These are phyloP conservation scores for Pichia membranifaciens DNA, from an alignment of 805 yeast species.

Conservation along the genomic window DNA sequence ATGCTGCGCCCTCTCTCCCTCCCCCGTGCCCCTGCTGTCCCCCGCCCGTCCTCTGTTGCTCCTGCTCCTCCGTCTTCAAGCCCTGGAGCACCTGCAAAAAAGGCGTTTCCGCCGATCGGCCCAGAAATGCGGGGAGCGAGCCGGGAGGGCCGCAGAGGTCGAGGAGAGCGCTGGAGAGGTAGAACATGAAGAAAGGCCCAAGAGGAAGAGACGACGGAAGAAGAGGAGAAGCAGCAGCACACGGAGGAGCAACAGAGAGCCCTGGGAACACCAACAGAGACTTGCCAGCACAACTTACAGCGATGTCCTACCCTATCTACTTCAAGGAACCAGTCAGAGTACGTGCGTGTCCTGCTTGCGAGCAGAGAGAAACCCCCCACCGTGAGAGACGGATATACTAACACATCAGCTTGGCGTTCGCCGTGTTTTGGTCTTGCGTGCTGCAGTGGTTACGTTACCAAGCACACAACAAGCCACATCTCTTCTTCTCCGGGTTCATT, in stretches of 20 bases:
- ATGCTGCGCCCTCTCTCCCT: too few relatives aligned
- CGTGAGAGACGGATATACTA: neutral
- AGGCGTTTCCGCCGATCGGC: conserved; percentile 10
- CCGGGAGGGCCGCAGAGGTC: too few relatives aligned
- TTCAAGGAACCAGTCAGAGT: conserved; percentile 53
- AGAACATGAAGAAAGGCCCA: neutral
- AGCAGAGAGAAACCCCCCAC: too few relatives aligned
- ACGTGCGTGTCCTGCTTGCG: neutral
- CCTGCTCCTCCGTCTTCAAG: too few relatives aligned
- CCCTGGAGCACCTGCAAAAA: too few relatives aligned
- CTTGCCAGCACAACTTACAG: neutral
- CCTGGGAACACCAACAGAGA: neutral
- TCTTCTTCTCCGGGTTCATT: conserved; percentile 56
- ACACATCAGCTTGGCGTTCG: neutral
- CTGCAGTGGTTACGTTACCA: conserved; percentile 57
- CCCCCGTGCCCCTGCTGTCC: too few relatives aligned
- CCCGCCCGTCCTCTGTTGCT: too few relatives aligned
- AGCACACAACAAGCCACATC: conserved; percentile 71
- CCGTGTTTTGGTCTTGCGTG: conserved; percentile 26
- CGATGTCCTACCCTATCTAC: conserved; percentile 43
- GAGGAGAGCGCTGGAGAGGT: too few relatives aligned
- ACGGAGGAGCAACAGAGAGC: neutral
- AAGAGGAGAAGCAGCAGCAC: neutral
- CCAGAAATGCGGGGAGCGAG: neutral
- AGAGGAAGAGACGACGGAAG: too few relatives aligned